Percentiles rank a stretch among this genome's conserved stretches.
phyloP scores from a whole-genome alignment of 1,139 yeast species.

The Arxiozyma slooffiae region DNA sequence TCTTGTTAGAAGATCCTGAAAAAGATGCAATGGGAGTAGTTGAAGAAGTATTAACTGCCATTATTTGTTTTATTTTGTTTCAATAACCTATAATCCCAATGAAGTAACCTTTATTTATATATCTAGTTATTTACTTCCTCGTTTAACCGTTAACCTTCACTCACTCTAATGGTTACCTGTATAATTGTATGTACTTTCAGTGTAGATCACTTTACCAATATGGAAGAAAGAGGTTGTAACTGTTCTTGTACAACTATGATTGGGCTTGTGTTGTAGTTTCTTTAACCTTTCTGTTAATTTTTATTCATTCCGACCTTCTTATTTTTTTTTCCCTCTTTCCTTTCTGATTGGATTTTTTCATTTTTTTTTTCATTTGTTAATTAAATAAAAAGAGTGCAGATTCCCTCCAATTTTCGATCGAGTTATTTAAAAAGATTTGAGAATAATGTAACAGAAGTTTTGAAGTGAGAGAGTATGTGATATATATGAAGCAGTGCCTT shows the following conservation, averaged over 20 bases:
- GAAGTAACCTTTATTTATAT: background rate
- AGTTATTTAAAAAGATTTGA: too few relatives aligned
- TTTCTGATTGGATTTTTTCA: background rate
- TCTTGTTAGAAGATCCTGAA: background rate
- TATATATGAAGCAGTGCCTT: background rate
- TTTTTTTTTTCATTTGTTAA: background rate
- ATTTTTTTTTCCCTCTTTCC: background rate
- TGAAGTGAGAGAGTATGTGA: background rate
- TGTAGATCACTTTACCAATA: background rate
- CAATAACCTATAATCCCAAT: background rate
- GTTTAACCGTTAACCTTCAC: background rate
- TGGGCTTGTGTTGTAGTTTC: background rate
- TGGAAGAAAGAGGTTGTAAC: background rate
- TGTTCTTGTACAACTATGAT: background rate
- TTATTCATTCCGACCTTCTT: background rate
- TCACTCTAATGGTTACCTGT: background rate
- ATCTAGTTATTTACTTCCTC: background rate
- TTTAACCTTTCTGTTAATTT: background rate
- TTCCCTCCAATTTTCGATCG: background rate
- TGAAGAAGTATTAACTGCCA: constrained; percentile 20
- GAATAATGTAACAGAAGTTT: background rate
- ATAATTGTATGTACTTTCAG: background rate
- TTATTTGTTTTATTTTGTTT: background rate
- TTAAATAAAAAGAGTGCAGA: background rate
- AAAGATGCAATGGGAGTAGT: constrained; percentile 7